Base-by-base conservation (phyloP, 1,284 basidiomycete species). In the Moniliophthora roreri region DNA sequence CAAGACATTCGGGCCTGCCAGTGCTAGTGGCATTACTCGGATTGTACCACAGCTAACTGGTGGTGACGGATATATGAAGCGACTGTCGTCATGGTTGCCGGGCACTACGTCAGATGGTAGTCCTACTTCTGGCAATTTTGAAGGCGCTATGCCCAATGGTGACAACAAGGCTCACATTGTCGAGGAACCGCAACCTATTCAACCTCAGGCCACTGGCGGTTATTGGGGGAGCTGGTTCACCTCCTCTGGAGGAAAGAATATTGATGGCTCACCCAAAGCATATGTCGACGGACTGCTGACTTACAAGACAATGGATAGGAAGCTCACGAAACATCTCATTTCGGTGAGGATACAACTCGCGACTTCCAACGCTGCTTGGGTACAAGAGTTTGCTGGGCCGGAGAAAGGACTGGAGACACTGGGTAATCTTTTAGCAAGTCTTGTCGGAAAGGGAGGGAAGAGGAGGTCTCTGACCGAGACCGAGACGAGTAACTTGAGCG, bases 291-390 rank as follows among this genome's bases (percentile, higher is more conserved):
- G 73, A 13, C 72, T 91, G 51, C 78, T 77, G 53, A 74, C 66
- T 18, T 74, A 73, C 42, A 85, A 78, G 62, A 62, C 76, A 4
- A 69, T 73, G 10, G 84, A 87, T 58, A 70, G 79, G 45, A 84
- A 81, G 59, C 76, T 93, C 20, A 78, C 82, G 55, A 94, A 91
- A 64, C 85, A 91, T 60, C 73, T 96, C 1, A 88, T 94, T 39
- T 85, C 87, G 1, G 73, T 97, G n/a, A 84, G 93, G 2, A 89
- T 95, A 0, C 89, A 93, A 62, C 73, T 96, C 1, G 91, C 92
- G 3, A 95, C 92, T 0, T 90, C 89, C 0, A 87, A 87, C 54
- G 60, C 94, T 15, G 72, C 77, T 0, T 95, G 92, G 85, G 85
- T 94, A 42, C 77, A 87, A 58, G 82, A 85, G 37, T 96, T 96